These are phyloP conservation scores for Zangia roseola DNA, from an alignment of 768 basidiomycete genomes.

Conservation along the genomic window DNA sequence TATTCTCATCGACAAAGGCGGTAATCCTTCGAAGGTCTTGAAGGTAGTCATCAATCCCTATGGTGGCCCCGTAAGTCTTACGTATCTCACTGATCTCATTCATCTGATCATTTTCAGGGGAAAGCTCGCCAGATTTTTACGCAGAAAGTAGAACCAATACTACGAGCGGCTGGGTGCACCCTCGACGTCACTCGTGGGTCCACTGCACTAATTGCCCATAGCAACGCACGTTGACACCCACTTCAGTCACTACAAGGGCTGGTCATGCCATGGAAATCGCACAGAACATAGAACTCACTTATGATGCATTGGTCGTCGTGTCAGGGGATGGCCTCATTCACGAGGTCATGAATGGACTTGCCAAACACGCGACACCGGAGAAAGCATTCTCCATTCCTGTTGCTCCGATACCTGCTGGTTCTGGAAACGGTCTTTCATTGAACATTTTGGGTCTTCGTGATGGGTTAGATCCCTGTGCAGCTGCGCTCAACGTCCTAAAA, in stretches of 20 bases:
- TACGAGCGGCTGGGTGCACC: constrained; percentile 62
- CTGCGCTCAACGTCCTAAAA: constrained; percentile 78
- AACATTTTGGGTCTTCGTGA: constrained; percentile 71
- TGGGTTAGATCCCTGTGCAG: constrained; percentile 69
- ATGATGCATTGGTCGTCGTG: constrained; percentile 70
- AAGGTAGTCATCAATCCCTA: constrained; percentile 77
- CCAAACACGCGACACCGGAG: constrained; percentile 56
- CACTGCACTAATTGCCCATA: not conserved
- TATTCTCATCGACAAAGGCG: constrained; percentile 34
- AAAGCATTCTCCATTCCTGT: constrained; percentile 68
- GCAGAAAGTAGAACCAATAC: constrained; percentile 66
- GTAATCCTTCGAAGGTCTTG: constrained; percentile 54
- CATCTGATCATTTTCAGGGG: constrained; percentile 43
- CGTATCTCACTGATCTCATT: not conserved
- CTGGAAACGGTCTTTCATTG: constrained; percentile 73
- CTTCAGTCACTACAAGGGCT: constrained; percentile 57
- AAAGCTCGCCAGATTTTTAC: constrained; percentile 54
- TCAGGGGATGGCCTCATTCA: constrained; percentile 86
- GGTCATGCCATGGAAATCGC: constrained; percentile 70
- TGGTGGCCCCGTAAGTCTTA: constrained; percentile 65
- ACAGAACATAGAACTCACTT: constrained; percentile 53
- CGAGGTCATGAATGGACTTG: constrained; percentile 83
- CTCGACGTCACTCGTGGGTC: constrained; percentile 63
- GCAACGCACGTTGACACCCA: not conserved
- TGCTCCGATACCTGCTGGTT: constrained; percentile 78